Percentiles rank a stretch among this genome's conserved stretches.
These are phyloP conservation scores for Wallacemonas sp. DNA, from an alignment of 208 protist species.

Conservation along the genomic window DNA sequence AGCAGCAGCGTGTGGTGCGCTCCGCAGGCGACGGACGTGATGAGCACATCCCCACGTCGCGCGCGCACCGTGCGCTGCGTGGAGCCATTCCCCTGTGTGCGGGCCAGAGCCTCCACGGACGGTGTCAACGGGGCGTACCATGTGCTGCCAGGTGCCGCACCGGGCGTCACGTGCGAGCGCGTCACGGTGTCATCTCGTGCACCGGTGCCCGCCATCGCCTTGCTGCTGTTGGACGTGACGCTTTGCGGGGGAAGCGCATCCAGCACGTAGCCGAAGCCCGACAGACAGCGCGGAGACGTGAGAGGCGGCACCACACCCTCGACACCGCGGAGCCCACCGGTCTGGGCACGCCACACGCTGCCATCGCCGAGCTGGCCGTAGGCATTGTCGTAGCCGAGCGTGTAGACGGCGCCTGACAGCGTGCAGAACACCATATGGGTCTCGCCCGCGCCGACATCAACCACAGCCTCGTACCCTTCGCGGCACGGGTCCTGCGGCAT, in stretches of 20 bases:
- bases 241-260: background rate
- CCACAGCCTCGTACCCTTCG: constrained; percentile 40
- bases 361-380: constrained; percentile 87
- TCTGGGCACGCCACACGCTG: constrained; percentile 50
- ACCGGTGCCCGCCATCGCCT: background rate
- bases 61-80: background rate
- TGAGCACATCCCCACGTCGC: constrained; percentile 7
- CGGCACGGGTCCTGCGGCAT: constrained; percentile 17
- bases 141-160: background rate
- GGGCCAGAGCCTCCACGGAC: constrained; percentile 1
- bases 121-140: constrained; percentile 6
- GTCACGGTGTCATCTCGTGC: background rate
- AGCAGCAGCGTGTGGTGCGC: constrained; percentile 75
- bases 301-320: constrained; percentile 11
- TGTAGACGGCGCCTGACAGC: constrained; percentile 66
- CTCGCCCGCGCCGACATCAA: constrained; percentile 74
- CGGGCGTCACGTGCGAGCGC: background rate
- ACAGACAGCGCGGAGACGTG: constrained; percentile 19
- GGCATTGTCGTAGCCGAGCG: constrained; percentile 72
- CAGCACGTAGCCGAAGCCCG: constrained; percentile 8
- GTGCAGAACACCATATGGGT: constrained; percentile 86
- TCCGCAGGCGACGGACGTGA: constrained; percentile 64
- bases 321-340: background rate
- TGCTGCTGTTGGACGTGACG: background rate
- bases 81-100: background rate